Conservation (phyloP, 106 monocot genomes). For the Acorus calamus region DNA sequence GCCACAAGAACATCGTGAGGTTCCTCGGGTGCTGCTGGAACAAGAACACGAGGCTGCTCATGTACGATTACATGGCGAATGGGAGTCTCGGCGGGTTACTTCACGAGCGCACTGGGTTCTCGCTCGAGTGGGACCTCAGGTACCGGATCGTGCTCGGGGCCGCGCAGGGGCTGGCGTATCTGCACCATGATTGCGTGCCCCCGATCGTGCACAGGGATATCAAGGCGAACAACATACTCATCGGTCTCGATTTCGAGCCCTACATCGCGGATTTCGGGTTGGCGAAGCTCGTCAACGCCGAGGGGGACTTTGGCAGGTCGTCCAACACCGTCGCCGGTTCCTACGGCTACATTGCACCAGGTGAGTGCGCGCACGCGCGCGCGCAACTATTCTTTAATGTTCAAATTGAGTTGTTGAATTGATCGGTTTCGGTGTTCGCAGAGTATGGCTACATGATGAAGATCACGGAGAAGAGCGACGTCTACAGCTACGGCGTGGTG, state of each 20-base stretch:
- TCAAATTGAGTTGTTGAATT: not conserved
- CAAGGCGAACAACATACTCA: slow-evolving; percentile 91
- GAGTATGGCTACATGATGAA: slow-evolving; percentile 97
- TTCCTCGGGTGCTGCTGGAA: slow-evolving; percentile 94
- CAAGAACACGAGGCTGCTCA: slow-evolving; percentile 61
- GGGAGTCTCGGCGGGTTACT: slow-evolving; percentile 77
- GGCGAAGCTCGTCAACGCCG: slow-evolving; percentile 72
- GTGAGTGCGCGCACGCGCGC: slow-evolving; percentile 19
- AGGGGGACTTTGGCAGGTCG: slow-evolving; percentile 53
- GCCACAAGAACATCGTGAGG: slow-evolving; percentile 93
- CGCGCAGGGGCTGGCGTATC: slow-evolving; percentile 78
- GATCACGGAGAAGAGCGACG: slow-evolving; percentile 97
- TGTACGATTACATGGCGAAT: slow-evolving; percentile 97
- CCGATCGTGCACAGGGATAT: slow-evolving; percentile 87
- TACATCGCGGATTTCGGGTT: slow-evolving; percentile 93
- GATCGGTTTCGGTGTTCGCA: slow-evolving; percentile 6
- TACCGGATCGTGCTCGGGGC: slow-evolving; percentile 77
- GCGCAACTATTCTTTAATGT: not conserved
- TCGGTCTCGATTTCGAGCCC: slow-evolving; percentile 76
- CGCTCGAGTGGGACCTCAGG: slow-evolving; percentile 72
- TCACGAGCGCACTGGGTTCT: slow-evolving; percentile 56
- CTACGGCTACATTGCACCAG: slow-evolving; percentile 97
- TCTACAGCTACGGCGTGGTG: slow-evolving; percentile 96
- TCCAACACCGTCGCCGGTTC: slow-evolving; percentile 88
- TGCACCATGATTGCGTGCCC: slow-evolving; percentile 89